phyloP scores from a whole-genome alignment of 2,329 filamentous ascomycete species.

The Fusarium cicatricum region DNA sequence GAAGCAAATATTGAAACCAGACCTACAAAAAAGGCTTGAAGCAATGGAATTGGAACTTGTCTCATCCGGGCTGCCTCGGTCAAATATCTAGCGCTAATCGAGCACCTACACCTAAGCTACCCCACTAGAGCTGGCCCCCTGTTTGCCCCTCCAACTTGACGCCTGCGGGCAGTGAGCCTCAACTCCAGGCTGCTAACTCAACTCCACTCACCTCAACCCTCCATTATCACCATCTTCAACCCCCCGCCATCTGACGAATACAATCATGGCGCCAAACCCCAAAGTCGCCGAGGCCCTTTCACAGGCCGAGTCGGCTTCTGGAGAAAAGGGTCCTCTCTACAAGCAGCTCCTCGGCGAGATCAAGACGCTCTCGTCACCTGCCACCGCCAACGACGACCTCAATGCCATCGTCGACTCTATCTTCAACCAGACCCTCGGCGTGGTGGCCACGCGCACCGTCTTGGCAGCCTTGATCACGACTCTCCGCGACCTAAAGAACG shows the following conservation, averaged over 20 bases:
- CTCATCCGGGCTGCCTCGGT: conserved; percentile 1
- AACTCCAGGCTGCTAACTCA: conserved; percentile 30
- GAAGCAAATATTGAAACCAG: too few species aligned
- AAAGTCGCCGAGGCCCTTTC: conserved; percentile 56
- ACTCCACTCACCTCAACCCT: conserved; percentile 16
- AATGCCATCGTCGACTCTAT: conserved; percentile 73
- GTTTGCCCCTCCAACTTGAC: conserved; percentile 34
- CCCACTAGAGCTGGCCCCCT: conserved; percentile 35
- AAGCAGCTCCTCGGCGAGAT: conserved; percentile 56
- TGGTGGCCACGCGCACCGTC: conserved; percentile 77
- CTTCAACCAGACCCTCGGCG: conserved; percentile 73
- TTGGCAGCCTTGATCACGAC: conserved; percentile 71
- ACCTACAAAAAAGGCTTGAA: too few species aligned
- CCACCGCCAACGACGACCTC: conserved; percentile 62
- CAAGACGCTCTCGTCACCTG: conserved; percentile 51
- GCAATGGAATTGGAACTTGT: not conserved
- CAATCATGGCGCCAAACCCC: conserved; percentile 49
- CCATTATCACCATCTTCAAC: not conserved
- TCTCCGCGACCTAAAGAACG: conserved; percentile 67
- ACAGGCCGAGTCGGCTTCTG: conserved; percentile 47
- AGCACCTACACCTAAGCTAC: conserved; percentile 34
- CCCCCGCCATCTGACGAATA: conserved; percentile 1
- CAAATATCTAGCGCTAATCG: conserved; percentile 5
- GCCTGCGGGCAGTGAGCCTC: conserved; percentile 25
- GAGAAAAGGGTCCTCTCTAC: conserved; percentile 57